These are phyloP conservation scores for Peronosclerospora sorghi DNA, from an alignment of 352 stramenopile genomes.

Conservation along the genomic window DNA sequence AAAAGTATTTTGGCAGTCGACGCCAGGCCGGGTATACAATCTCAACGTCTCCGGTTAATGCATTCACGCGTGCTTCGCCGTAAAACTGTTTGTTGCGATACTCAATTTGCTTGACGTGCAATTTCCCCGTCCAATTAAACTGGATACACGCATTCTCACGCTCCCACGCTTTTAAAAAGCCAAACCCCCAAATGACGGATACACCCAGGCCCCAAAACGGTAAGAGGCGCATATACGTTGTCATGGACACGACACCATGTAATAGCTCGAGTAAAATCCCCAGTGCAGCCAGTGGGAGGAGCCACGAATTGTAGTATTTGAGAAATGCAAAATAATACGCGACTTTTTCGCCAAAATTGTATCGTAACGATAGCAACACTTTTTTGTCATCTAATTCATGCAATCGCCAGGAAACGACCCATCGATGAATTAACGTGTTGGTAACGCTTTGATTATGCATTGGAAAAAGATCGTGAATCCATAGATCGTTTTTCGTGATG, in stretches of 20 bases:
- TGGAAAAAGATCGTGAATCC: conserved; percentile 78
- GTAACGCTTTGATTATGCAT: conserved; percentile 69
- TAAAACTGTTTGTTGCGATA: conserved; percentile 77
- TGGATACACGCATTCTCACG: conserved; percentile 70
- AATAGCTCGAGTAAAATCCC: conserved; percentile 51
- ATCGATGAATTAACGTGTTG: conserved; percentile 53
- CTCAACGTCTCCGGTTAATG: conserved; percentile 60
- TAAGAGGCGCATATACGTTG: conserved; percentile 67
- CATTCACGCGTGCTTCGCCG: conserved; percentile 55
- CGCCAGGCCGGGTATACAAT: conserved; percentile 58
- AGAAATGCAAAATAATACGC: conserved; percentile 83
- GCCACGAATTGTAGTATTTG: conserved; percentile 70
- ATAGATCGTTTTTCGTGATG: conserved; percentile 40
- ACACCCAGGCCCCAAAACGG: conserved; percentile 76
- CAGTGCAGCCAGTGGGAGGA: conserved; percentile 61
- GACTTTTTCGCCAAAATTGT: conserved; percentile 82
- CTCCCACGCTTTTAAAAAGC: conserved; percentile 77
- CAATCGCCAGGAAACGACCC: conserved; percentile 51
- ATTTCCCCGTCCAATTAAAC: conserved; percentile 71
- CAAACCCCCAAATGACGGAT: conserved; percentile 72
- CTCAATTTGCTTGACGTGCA: conserved; percentile 76
- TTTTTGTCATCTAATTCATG: conserved; percentile 49
- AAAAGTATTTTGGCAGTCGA: conserved; percentile 64
- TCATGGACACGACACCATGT: conserved; percentile 39
- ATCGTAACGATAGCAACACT: conserved; percentile 47